These are phyloP conservation scores for Candida dubliniensis DNA, from an alignment of 1,139 yeast species.

Conservation along the genomic window DNA sequence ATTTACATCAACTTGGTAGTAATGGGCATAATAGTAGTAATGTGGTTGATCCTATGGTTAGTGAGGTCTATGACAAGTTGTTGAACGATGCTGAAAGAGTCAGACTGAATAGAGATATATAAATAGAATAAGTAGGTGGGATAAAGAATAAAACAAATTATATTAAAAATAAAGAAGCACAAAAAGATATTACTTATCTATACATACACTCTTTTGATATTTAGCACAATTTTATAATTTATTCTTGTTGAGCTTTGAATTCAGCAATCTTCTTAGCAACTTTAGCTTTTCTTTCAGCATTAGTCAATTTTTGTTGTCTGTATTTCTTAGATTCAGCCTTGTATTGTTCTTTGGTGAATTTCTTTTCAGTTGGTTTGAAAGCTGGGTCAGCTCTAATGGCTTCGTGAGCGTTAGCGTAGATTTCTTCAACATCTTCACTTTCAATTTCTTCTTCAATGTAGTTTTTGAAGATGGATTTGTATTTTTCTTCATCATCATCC, in stretches of 20 bases:
- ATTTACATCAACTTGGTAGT: no score
- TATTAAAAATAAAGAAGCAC: not conserved
- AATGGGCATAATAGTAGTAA: conserved; percentile 16
- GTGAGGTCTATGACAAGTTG: conserved; percentile 69
- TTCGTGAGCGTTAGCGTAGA: conserved; percentile 93
- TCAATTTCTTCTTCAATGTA: conserved; percentile 97
- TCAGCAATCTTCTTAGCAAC: conserved; percentile 91
- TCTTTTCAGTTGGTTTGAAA: conserved; percentile 88
- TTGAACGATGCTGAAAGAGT: conserved; percentile 66
- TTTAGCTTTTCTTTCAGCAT: conserved; percentile 86
- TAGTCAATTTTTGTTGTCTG: conserved; percentile 87
- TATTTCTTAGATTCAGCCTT: conserved; percentile 94
- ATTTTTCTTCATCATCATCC: conserved; percentile 99
- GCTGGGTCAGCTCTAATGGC: conserved; percentile 95
- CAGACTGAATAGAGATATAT: conserved; percentile 32
- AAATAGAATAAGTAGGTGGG: not conserved
- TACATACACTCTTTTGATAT: conserved; percentile 7
- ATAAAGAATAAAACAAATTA: not conserved
- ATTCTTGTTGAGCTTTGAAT: conserved; percentile 54
- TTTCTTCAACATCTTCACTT: conserved; percentile 94
- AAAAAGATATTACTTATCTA: conserved; percentile 23
- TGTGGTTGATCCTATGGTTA: conserved; percentile 45
- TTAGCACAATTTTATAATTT: not conserved
- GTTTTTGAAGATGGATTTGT: conserved; percentile 92
- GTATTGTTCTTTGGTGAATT: conserved; percentile 96